A percentile compares a stretch with the other conserved stretches of the same genome.
phyloP scores from a whole-genome alignment of 257 asterid species.

The Penstemon barbatus region DNA sequence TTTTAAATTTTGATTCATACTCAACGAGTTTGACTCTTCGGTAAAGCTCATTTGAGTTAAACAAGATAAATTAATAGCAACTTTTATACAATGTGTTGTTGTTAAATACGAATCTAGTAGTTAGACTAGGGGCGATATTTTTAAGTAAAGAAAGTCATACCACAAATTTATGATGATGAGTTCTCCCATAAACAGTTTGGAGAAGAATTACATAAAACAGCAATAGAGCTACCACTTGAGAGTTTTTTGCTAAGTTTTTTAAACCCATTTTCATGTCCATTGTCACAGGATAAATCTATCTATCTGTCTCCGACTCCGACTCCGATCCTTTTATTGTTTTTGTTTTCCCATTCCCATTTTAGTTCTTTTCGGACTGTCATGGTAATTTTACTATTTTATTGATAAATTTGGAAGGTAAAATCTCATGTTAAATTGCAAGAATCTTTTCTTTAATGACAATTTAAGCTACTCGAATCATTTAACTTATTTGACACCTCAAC shows the following conservation, averaged over 20 bases:
- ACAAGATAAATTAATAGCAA: too few species aligned
- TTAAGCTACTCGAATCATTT: not conserved
- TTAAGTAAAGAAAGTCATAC: constrained; percentile 20
- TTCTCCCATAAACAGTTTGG: constrained; percentile 29
- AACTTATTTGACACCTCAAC: not conserved
- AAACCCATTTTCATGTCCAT: constrained; percentile 11
- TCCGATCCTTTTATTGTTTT: not conserved
- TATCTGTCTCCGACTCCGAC: too few species aligned
- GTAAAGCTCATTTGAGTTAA: too few species aligned
- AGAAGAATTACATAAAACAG: constrained; percentile 27
- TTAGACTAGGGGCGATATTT: too few species aligned
- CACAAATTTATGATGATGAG: constrained; percentile 45
- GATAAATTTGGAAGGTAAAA: not conserved
- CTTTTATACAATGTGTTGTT: not conserved
- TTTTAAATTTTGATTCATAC: too few species aligned
- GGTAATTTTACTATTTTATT: not conserved
- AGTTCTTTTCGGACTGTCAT: not conserved
- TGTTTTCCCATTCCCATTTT: not conserved
- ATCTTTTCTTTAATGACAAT: not conserved
- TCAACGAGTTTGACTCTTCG: too few species aligned
- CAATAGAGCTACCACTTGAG: constrained; percentile 20
- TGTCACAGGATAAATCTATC: not conserved
- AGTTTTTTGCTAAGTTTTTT: constrained; percentile 3
- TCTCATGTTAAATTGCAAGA: not conserved
- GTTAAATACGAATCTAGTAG: not conserved